Percentiles rank a stretch among this genome's conserved stretches.
Conservation (phyloP, 192 early-diverging fungal species). For the Umbelopsis isabellina region DNA sequence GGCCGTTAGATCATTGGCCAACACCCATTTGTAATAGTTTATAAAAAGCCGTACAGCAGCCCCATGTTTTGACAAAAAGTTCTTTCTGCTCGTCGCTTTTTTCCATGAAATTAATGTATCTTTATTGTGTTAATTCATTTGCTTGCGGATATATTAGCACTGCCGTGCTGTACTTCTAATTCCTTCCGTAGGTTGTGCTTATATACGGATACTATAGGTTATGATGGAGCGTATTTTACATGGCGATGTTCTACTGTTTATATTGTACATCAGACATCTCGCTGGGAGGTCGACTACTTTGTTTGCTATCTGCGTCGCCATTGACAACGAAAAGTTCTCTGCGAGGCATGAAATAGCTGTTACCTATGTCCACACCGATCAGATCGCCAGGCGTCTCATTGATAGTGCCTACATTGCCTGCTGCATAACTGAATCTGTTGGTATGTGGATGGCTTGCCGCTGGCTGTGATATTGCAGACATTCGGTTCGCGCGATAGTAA, state of each 20-base stretch:
- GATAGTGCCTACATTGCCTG: neutral
- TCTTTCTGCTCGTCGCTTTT: too few relatives aligned
- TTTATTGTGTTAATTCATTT: too few relatives aligned
- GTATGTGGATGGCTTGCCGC: neutral
- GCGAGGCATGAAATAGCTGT: conserved; percentile 22
- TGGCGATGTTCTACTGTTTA: neutral
- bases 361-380: neutral
- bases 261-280: neutral
- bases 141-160: too few relatives aligned
- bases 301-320: conserved; percentile 14
- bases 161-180: too few relatives aligned
- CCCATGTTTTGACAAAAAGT: too few relatives aligned
- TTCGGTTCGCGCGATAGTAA: neutral
- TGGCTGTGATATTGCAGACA: neutral
- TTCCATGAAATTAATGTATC: too few relatives aligned
- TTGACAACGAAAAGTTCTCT: conserved; percentile 23
- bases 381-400: neutral
- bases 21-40: too few relatives aligned
- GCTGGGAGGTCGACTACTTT: too few relatives aligned
- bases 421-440: neutral
- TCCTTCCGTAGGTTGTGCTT: too few relatives aligned
- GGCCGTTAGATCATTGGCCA: too few relatives aligned
- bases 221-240: neutral
- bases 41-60: too few relatives aligned
- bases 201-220: too few relatives aligned